Evolutionary conservation across 2,329 filamentous ascomycete genomes (phyloP).

Genomic region (Penicillium sp.): DNA sequence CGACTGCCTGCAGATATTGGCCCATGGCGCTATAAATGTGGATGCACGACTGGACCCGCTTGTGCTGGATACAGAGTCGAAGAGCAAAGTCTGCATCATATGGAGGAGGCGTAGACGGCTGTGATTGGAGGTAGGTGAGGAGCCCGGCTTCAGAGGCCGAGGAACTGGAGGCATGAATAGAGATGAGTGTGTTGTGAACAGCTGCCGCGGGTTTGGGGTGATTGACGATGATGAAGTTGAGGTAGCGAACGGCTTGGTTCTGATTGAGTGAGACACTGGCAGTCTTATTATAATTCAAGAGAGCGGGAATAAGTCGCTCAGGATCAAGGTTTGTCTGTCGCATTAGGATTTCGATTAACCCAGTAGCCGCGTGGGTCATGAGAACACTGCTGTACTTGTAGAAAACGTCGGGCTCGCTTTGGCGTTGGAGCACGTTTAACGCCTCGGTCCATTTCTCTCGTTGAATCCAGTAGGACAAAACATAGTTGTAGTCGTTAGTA

Average conservation of each 20-base stretch:
- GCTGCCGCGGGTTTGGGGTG: conserved; percentile 79
- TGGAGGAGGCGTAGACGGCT: conserved; percentile 79
- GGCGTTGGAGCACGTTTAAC: conserved; percentile 84
- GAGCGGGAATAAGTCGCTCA: conserved; percentile 85
- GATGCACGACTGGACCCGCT: conserved; percentile 89
- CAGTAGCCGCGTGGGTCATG: conserved; percentile 82
- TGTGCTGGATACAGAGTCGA: conserved; percentile 90
- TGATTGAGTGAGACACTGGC: conserved; percentile 68
- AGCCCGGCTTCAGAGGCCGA: conserved; percentile 83
- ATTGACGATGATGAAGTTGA: conserved; percentile 86
- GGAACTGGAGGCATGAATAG: conserved; percentile 86
- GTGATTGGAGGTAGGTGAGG: conserved; percentile 84
- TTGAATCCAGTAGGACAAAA: conserved; percentile 96
- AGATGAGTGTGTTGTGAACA: conserved; percentile 95
- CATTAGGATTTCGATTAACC: conserved; percentile 94
- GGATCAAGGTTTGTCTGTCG: conserved; percentile 83
- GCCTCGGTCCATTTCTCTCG: conserved; percentile 89
- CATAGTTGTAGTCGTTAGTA: conserved; percentile 90
- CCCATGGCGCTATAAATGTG: conserved; percentile 98
- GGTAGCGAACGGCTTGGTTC: conserved; percentile 92
- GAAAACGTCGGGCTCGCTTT: conserved; percentile 89
- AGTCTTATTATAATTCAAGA: conserved; percentile 86
- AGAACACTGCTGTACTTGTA: conserved; percentile 97
- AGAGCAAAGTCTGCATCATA: conserved; percentile 97
- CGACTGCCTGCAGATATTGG: conserved; percentile 89